Evolutionary conservation across 805 yeast species (phyloP), one percentile per base, ranked within the genome.

Genomic region (Trichomonascus vanleenenianus): DNA sequence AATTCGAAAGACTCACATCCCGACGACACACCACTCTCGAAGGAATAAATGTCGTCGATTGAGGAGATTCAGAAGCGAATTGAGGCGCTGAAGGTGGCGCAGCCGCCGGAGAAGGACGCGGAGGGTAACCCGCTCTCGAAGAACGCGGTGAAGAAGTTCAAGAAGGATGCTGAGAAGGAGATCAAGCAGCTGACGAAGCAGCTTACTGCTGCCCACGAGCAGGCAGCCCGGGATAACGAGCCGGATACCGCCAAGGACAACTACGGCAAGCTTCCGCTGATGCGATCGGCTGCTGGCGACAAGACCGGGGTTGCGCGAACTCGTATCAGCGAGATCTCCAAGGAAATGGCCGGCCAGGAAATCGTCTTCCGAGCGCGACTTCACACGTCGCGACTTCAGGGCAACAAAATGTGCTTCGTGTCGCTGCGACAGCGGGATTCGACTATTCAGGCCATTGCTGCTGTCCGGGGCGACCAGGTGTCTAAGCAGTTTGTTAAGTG

Each of bases 401-500:
- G 96, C 66, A 95, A 95, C 59, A 88, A 94, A 53, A 81, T 93
- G 83, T 77, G 85, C 44, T 93, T 93, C 66, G 68, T 91, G 58
- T 79, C 95, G 20, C 79, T 93, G 58, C 84, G 99, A 72, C 98
- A 93, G 72, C 96, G 87, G 70, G 73, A 77, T 45, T 76, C 78
- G 49, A 68, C 83, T 59, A 78, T 89, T 58, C 97, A 91, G 73
- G 95, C 84, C 48, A 74, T 93, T 51, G 72, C 89, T 52, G 86
- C 82, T 62, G 83, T 84, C 50, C 79, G 83, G 59, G 78, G 78
- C 58, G 71, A 69, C 9, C 69, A 81, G 39, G 74, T 93, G 40
- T 85, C 96, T 43, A 93, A 93, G 70, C 96, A 84, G 65, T 85
- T 93, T 91, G 95, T 89, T 55, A 93, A 93, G 70, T 93, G 96